Base-by-base conservation (phyloP, 371 early-diverging fungal genomes). In the Phascolomyces articulosus region DNA sequence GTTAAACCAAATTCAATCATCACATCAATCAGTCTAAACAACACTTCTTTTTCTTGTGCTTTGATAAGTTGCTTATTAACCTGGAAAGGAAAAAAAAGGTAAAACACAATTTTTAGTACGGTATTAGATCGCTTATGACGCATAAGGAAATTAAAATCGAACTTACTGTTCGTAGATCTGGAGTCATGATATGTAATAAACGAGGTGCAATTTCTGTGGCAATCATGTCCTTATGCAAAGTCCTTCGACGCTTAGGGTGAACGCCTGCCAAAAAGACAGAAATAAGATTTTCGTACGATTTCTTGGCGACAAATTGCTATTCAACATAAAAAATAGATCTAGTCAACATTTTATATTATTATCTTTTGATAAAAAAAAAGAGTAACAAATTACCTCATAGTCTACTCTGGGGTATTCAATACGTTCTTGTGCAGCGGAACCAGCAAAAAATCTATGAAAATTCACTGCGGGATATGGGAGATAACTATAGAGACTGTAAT, bases 381-480 rank as follows among this genome's bases (percentile, higher is more conserved):
- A 3, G 3, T 3, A 48, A 18, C 18, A 31, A 31, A 65, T 56
- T 65, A 90, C 89, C 70, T 93, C 92, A 73, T 90, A 92, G 26
- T 93, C 93, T 18, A 82, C 73, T 59, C 85, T 84, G 23, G 98
- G 97, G 70, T 88, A 98, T 68, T 88, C 89, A n/a, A 96, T 81
- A 48, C 81, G 75, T 24, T 82, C 81, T 58, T 86, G 87, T 10
- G 78, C 68, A 6, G 84, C 70, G 8, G 90, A 82, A 3, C 89
- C 88, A 3, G 95, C 91, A 77, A 95, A 96, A 16, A 92, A 88
- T 3, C 88, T 85, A 72, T 97, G 92, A 65, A 96, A 91, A 34
- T 82, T 88, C 23, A 92, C 83, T 4, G 93, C 47, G 0, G 93
- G 78, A 71, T 88, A 95, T 0, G 93, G 85, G 26, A 90, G 59